Percentiles rank a stretch among this genome's conserved stretches.
Conservation (phyloP, 257 asterid genomes). For the Solanum piurae region DNA sequence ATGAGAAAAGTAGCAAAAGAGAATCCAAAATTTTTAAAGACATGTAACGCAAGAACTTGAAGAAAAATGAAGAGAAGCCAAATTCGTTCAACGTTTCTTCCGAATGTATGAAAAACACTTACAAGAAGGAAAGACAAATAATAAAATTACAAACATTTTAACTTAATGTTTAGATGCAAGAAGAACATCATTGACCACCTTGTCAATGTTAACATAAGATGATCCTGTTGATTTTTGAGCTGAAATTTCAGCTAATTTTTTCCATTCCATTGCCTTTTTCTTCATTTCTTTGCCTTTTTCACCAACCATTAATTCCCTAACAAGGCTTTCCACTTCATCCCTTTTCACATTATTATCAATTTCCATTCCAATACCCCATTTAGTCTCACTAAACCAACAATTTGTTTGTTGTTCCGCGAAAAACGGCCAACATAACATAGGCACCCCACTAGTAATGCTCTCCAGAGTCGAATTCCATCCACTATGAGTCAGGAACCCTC, state of each 20-base stretch:
- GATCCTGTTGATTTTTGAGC: background rate
- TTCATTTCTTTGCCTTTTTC: background rate
- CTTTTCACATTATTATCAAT: background rate
- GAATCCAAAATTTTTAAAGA: too few species aligned
- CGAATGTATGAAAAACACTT: background rate
- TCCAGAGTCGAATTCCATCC: background rate
- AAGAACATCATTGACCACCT: background rate
- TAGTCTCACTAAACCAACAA: background rate
- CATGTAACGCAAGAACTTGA: too few species aligned
- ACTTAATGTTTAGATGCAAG: background rate
- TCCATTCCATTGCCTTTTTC: background rate
- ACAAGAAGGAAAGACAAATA: background rate
- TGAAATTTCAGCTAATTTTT: background rate
- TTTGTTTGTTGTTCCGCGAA: background rate
- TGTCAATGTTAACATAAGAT: background rate
- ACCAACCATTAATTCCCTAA: background rate
- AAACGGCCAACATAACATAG: background rate
- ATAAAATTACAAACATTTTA: background rate
- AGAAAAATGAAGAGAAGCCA: too few species aligned
- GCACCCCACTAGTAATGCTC: background rate
- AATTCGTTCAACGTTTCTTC: too few species aligned
- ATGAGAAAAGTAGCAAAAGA: too few species aligned
- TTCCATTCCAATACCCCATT: background rate
- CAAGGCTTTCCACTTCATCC: background rate
- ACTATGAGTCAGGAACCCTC: background rate